Base-by-base conservation (phyloP, 805 yeast species). In the Starmerella stellata region DNA sequence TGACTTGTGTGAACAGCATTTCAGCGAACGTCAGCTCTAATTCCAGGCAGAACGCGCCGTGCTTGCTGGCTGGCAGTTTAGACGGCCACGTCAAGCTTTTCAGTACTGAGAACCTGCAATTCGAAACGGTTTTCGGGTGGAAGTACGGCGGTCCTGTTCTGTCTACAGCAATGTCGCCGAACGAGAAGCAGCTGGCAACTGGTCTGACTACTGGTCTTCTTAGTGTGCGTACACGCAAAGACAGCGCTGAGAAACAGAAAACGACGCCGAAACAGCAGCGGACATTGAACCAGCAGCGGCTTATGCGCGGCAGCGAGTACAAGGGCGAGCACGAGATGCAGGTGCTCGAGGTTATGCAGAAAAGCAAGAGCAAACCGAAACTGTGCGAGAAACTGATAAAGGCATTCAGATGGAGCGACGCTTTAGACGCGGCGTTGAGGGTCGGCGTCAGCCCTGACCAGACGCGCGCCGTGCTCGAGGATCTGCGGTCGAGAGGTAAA, bases 61-160 rank as follows among this genome's bases (percentile, higher is more conserved):
- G n/a, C n/a, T 63, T 90, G 34, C 62, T 90, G 23, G 95, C 93
- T 2, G 95, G 96, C 15, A 83, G 95, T 0, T 64, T 90, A 41
- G 98, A 90, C 60, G 98, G 98, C 17, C 98, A 90, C 58, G 94
- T 90, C 43, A 90, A 90, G 59, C 85, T 85, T 34, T 81, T 87
- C 56, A 95, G 85, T 57, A 71, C 80, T 29, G 60, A 69, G 21
- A 69, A 76, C 13, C 51, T 58, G 21, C 38, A 40, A 16, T 85
- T 87, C 81, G 78, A 77, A 44, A 94, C 87, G 44, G 80, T 78
- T 56, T 87, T 83, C 55, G 95, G 95, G 36, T 87, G 96, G 95
- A 87, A 85, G 59, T 87, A 79, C 54, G 94, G 95, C 27, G 82
- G 87, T 19, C 93, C 93, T 30, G 95, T 90, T 0, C 64, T 90